Base-by-base conservation (phyloP, 768 basidiomycete genomes). In the Cyclocybe aegerita region DNA sequence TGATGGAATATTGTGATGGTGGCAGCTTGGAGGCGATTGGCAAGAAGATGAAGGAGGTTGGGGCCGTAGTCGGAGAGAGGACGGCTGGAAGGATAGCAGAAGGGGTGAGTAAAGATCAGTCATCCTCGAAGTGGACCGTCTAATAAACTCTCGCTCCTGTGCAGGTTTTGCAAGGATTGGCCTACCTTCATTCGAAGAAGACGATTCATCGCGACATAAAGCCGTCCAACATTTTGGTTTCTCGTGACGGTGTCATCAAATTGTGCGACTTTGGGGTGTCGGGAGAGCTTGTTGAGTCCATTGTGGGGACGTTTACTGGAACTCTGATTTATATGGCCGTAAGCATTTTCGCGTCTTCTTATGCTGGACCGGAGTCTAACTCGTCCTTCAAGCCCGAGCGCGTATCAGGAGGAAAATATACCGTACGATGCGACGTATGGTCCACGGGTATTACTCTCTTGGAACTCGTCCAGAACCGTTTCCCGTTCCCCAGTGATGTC, bases 241-340 rank as follows among this genome's bases (percentile, higher is more conserved):
- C 93, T 16, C 80, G 80, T 39, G 86, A 92, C 58, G 96, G 96
- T 17, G 69, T 91, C 42, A 85, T 98, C 64, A 96, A 94, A 66
- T 78, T 99, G 2, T 86, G 82, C 65, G 96, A 99, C 69, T 99
- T 99, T 65, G 96, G 96, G n/a, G 96, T 98, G 8, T 98, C 96
- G 10, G 96, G 95, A 36, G 91, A 96, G 67, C 78, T 98, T 23
- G 85, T 97, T 58, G 82, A 88, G 60, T 91, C 88, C 38, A 70
- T 88, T 52, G 96, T 95, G 8, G 90, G 88, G 49, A 99, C 96
- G 0, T 98, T 98, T 64, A 98, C 95, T 0, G 96, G 96, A 5
- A 98, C 96, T 30, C 89, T 93, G 64, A 86, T 90, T 55, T 99
- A 99, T 71, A 99, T 98, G 96, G 96, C 96, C 54, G 96, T 97